A percentile compares a stretch with the other conserved stretches of the same genome.
phyloP scores from a whole-genome alignment of 495 filamentous ascomycete genomes.

The Trichoderma parareesei region DNA sequence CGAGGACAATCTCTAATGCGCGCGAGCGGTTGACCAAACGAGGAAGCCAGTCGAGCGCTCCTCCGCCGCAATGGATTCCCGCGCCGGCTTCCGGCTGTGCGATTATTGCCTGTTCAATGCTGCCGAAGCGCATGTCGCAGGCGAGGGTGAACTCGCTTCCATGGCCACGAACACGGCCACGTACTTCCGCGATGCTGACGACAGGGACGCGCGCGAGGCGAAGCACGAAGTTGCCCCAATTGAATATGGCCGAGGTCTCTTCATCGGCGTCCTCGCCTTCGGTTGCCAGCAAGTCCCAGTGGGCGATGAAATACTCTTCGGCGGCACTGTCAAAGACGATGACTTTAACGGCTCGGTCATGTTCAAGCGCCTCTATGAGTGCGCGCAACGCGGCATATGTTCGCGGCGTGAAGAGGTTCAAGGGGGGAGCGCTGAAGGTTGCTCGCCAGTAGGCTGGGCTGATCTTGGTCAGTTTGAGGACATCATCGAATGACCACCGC shows the following conservation, averaged over 20 bases:
- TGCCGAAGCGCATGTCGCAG: not conserved
- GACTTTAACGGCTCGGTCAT: not conserved
- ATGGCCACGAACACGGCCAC: not conserved
- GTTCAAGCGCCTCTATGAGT: not conserved
- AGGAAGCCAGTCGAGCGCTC: not conserved
- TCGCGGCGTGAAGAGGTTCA: constrained; percentile 2
- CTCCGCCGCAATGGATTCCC: not conserved
- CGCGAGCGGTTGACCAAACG: not conserved
- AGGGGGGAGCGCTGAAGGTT: not conserved
- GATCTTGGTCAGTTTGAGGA: not conserved
- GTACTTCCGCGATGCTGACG: not conserved
- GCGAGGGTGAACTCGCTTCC: not conserved
- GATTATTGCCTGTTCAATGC: not conserved
- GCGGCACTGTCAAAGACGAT: not conserved
- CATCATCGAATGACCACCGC: not conserved
- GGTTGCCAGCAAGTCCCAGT: not conserved
- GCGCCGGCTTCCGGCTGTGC: not conserved
- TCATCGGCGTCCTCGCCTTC: not conserved
- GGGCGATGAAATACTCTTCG: not conserved
- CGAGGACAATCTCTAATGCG: not conserved
- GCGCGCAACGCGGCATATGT: not conserved
- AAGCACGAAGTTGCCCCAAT: not conserved
- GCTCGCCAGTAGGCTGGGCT: not conserved
- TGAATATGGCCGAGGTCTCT: not conserved
- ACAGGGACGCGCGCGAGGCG: not conserved